These are phyloP conservation scores for Candolleomyces efflorescens DNA, from an alignment of 768 basidiomycete genomes.

Conservation along the genomic window DNA sequence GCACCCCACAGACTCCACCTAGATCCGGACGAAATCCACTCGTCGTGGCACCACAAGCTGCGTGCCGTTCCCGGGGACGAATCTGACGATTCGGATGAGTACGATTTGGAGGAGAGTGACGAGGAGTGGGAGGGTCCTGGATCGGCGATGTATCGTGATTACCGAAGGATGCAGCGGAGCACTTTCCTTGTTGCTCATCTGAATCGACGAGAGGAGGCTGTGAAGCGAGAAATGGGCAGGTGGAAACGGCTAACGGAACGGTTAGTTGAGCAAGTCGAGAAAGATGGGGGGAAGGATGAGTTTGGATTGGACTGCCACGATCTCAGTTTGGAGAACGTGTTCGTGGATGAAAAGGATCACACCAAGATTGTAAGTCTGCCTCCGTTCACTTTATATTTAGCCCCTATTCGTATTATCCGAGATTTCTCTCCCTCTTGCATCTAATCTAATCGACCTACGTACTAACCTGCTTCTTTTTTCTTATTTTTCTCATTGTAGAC, in stretches of 20 bases:
- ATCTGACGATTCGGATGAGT: constrained; percentile 76
- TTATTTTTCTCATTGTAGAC: constrained; percentile 42
- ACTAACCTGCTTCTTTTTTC: constrained; percentile 3
- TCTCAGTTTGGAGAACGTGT: constrained; percentile 79
- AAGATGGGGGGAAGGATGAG: constrained; percentile 41
- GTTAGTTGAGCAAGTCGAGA: constrained; percentile 31
- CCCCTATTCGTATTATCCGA: neutral
- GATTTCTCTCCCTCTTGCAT: neutral
- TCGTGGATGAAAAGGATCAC: constrained; percentile 67
- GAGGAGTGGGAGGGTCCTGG: constrained; percentile 78
- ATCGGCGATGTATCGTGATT: constrained; percentile 77
- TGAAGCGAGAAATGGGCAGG: constrained; percentile 65
- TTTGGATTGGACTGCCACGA: constrained; percentile 86
- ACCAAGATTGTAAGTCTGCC: constrained; percentile 60
- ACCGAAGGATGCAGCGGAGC: constrained; percentile 73
- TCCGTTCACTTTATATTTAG: neutral
- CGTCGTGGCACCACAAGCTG: constrained; percentile 67
- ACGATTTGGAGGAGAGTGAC: constrained; percentile 75
- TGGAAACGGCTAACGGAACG: constrained; percentile 69
- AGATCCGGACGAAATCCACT: constrained; percentile 72
- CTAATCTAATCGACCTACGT: too few species aligned
- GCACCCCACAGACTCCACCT: constrained; percentile 76
- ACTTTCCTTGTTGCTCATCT: constrained; percentile 77
- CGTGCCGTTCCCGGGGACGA: constrained; percentile 66
- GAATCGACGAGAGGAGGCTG: constrained; percentile 54